A percentile compares a stretch with the other conserved stretches of the same genome.
phyloP scores from a whole-genome alignment of 345 rosid species.

The Hibiscus trionum region DNA sequence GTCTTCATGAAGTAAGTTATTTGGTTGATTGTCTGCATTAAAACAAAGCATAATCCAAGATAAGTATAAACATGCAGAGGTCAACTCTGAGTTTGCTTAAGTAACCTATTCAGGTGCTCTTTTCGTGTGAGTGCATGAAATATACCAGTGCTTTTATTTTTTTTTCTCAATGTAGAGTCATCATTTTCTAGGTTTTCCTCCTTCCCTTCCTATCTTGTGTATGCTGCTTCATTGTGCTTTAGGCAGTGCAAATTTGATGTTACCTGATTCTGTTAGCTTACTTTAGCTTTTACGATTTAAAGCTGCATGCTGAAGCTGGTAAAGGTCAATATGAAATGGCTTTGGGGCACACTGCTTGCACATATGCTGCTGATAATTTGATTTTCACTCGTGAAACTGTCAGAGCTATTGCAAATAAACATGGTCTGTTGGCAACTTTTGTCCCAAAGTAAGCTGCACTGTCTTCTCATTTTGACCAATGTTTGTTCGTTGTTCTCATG shows the following conservation, averaged over 20 bases:
- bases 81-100: background rate
- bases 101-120: background rate
- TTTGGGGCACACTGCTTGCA: conserved; percentile 48
- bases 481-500: background rate
- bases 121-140: background rate
- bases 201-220: too few species aligned
- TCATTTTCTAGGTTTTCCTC: too few species aligned
- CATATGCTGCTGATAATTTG: conserved; percentile 70
- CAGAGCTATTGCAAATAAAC: background rate
- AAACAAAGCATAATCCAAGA: background rate
- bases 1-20: background rate
- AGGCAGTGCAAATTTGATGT: background rate
- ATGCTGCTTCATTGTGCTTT: too few species aligned
- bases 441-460: background rate
- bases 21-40: background rate
- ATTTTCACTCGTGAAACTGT: conserved; percentile 42
- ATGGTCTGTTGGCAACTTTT: background rate
- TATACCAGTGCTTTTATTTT: background rate
- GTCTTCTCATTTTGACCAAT: background rate
- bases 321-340: conserved; percentile 89
- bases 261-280: conserved; percentile 3
- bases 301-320: conserved; percentile 90
- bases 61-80: background rate
- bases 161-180: too few species aligned
- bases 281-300: conserved; percentile 1